Evolutionary conservation across 2,329 filamentous ascomycete species (phyloP), one percentile per base, ranked within the genome.

Genomic region (Epichloe hybrida): DNA sequence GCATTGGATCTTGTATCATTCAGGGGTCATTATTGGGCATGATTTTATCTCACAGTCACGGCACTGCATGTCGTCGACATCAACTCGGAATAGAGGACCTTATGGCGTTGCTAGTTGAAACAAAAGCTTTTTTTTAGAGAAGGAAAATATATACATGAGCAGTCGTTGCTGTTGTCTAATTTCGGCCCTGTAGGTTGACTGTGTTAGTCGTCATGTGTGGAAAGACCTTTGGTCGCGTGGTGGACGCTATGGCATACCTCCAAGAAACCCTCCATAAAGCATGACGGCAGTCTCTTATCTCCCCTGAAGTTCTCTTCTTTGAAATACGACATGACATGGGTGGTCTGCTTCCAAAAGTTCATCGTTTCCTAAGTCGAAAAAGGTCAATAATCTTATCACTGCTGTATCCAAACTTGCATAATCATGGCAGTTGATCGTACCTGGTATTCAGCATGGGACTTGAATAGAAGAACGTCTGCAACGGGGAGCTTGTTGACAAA

Each of bases 291-390:
- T 66, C 80, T 81, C 60, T 88, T 67, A 75, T 85, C 68, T 6
- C 81, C 75, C 81, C 88, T 72, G 66, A 80, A 79, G 69, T 77
- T 79, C 69, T 97, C 90, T 61, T 83, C 78, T 66, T 90, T 83
- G 78, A 97, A 98, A 72, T 95, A 98, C 62, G 93, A 89, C 79
- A 98, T 88, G 60, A 98, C 79, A 68, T 98, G 93, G 56, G 86
- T 86, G 55, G 90, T 77, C 72, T 98, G 93, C 72, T 96, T 95
- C 93, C 93, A 98, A 77, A 86, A 98, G 74, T 98, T 98, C 76
- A 98, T 81, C 50, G 87, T 98, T 77, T 98, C 93, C 90, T 96
- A 60, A 50, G 47, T 38, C 15, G 31, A 17, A 23, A 31, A 45
- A 37, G 11, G 17, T 47, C 38, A 47, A 41, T 20, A 51, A 42